These are phyloP conservation scores for Endothia cerciana DNA, from an alignment of 2,329 filamentous ascomycete species.

Conservation along the genomic window DNA sequence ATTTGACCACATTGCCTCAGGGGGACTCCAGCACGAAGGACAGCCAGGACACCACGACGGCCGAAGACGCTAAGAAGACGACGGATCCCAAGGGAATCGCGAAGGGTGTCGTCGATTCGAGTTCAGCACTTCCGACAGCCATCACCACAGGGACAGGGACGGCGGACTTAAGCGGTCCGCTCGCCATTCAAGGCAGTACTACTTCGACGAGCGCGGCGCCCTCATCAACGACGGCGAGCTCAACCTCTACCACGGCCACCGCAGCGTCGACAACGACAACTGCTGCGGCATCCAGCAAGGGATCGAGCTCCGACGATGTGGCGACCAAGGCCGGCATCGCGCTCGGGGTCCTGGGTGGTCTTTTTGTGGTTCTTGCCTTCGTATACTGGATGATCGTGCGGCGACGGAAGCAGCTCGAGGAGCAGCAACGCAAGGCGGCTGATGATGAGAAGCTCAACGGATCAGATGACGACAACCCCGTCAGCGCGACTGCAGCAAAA, in stretches of 20 bases:
- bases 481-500: slow-evolving; percentile 50
- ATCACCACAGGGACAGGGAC: slow-evolving; percentile 13
- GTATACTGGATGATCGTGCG: slow-evolving; percentile 72
- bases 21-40: slow-evolving; percentile 30
- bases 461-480: slow-evolving; percentile 41
- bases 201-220: neutral
- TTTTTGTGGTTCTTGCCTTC: slow-evolving; percentile 69
- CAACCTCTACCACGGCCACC: slow-evolving; percentile 1
- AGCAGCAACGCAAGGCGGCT: slow-evolving; percentile 50
- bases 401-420: slow-evolving; percentile 68
- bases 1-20: slow-evolving; percentile 30
- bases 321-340: slow-evolving; percentile 78
- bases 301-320: slow-evolving; percentile 34
- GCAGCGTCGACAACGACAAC: slow-evolving; percentile 29
- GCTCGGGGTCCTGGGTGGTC: slow-evolving; percentile 74
- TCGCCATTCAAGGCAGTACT: slow-evolving; percentile 8
- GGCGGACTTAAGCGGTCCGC: neutral
- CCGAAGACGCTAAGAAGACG: slow-evolving; percentile 5
- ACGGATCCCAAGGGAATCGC: neutral
- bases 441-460: slow-evolving; percentile 69
- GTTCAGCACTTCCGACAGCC: slow-evolving; percentile 11
- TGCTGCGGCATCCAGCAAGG: slow-evolving; percentile 31
- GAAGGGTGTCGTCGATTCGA: slow-evolving; percentile 8
- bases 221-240: neutral
- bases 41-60: slow-evolving; percentile 25